These are phyloP conservation scores for Alloteropsis semialata DNA, from an alignment of 176 grass and related monocot species.

Conservation along the genomic window DNA sequence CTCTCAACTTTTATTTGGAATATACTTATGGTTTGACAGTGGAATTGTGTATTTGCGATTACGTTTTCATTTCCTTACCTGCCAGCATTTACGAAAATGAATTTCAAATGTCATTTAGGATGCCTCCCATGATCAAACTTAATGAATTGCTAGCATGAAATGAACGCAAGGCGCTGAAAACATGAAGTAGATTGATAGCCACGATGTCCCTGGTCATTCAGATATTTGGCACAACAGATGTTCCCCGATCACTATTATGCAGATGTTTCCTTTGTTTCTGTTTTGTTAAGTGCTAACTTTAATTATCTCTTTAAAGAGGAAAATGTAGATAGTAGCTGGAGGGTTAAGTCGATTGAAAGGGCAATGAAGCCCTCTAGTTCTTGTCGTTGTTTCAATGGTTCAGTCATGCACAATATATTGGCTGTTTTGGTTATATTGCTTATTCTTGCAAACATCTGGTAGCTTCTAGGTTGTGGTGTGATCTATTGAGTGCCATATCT, in stretches of 20 bases:
- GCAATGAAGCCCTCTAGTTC: background rate
- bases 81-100: background rate
- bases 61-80: background rate
- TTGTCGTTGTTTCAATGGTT: background rate
- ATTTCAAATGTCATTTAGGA: background rate
- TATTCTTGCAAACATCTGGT: background rate
- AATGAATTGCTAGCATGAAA: background rate
- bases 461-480: background rate
- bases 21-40: background rate
- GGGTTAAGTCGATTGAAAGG: background rate
- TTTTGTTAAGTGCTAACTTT: background rate
- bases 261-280: background rate
- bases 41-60: background rate
- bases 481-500: background rate
- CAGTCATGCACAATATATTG: background rate
- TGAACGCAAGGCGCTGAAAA: background rate
- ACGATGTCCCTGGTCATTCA: background rate
- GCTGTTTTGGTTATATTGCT: background rate
- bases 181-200: background rate
- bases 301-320: background rate
- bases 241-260: background rate
- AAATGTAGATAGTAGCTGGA: background rate
- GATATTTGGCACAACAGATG: background rate
- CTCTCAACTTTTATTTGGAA: background rate
- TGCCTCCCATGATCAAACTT: background rate